A percentile compares a stretch with the other conserved stretches of the same genome.
phyloP scores from a whole-genome alignment of 2,329 filamentous ascomycete genomes.

The Exophiala alcalophila region DNA sequence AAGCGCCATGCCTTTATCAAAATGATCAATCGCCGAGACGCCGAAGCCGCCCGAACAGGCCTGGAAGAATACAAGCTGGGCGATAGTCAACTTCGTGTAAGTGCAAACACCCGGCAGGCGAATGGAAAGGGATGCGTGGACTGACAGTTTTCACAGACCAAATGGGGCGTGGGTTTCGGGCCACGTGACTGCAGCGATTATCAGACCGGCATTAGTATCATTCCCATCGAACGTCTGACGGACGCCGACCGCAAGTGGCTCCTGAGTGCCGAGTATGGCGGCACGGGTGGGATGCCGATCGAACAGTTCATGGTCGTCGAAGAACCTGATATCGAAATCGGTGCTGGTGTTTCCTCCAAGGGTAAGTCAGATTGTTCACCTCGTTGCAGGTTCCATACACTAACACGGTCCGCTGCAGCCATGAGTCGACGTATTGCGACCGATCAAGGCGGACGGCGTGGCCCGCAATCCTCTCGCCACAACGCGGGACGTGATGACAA shows the following conservation, averaged over 20 bases:
- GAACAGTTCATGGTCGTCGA: slow-evolving; percentile 84
- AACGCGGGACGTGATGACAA: slow-evolving; percentile 35
- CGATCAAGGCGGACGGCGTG: slow-evolving; percentile 49
- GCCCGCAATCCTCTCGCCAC: slow-evolving; percentile 45
- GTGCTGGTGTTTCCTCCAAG: slow-evolving; percentile 94
- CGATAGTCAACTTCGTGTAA: slow-evolving; percentile 69
- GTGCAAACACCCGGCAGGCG: slow-evolving; percentile 31
- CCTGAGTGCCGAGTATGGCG: slow-evolving; percentile 86
- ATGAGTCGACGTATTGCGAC: slow-evolving; percentile 53
- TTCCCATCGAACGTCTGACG: slow-evolving; percentile 87
- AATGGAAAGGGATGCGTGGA: slow-evolving; percentile 1
- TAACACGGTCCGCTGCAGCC: too few species aligned
- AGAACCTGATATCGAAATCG: slow-evolving; percentile 98
- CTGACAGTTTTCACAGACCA: slow-evolving; percentile 57
- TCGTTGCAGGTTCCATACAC: too few species aligned
- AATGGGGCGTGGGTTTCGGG: slow-evolving; percentile 97
- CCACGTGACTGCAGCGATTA: slow-evolving; percentile 98
- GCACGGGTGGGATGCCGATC: slow-evolving; percentile 79
- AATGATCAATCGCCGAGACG: slow-evolving; percentile 88
- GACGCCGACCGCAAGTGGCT: slow-evolving; percentile 98
- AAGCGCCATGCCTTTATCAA: slow-evolving; percentile 99
- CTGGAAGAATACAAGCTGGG: slow-evolving; percentile 78
- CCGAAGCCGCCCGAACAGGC: slow-evolving; percentile 75
- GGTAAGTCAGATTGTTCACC: slow-evolving; percentile 45
- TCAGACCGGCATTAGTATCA: slow-evolving; percentile 82